Evolutionary conservation across 306 rosid species (phyloP), one percentile per base, ranked within the genome.

Genomic region (Cucurbita ficifolia): DNA sequence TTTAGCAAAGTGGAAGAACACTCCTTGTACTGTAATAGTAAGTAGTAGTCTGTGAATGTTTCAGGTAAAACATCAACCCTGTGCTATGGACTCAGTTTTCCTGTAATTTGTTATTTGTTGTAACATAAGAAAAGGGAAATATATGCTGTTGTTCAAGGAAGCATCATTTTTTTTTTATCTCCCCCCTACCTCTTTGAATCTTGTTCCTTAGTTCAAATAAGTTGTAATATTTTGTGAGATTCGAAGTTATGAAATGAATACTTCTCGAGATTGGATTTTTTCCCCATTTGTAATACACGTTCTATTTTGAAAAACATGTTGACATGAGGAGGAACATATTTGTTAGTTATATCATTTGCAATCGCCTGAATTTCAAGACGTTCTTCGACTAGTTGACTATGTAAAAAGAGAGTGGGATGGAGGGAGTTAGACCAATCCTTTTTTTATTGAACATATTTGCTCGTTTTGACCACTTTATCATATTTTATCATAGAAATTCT

Each of bases 101-200:
- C 69, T 87, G 79, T 80, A 67, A 82, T 76, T 73, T 76, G 79
- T 74, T 82, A 75, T 80, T 86, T 90, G 97, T 86, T 90, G 97
- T 90, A 84, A 76, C 86, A 81, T 84, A 81, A 79, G 73, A 77
- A 68, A 77, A 46, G 76, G 53, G 78, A 72, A 72, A 36, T 72
- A 53, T 69, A 48, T 69, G 56, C 57, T 69, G 38, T 69, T 69
- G 73, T 68, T 42, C 57, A 46, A 46, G 42, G 38, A 13, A 46
- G 56, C 73, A 46, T 21, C 56, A 69, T 69, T 69, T 69, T 22
- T 46, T 46, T 8, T 46, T 46, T 8, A 56, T 46, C 42, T 68
- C 22, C 39, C 33, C 33, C 33, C 33, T 29, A 3, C 33, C 33
- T 29, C 29, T 24, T 22, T 46, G 38, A 46, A 22, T 8, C 22